phyloP scores from a whole-genome alignment of 148 eudicot genomes.

The Rhododendron williamsianum region DNA sequence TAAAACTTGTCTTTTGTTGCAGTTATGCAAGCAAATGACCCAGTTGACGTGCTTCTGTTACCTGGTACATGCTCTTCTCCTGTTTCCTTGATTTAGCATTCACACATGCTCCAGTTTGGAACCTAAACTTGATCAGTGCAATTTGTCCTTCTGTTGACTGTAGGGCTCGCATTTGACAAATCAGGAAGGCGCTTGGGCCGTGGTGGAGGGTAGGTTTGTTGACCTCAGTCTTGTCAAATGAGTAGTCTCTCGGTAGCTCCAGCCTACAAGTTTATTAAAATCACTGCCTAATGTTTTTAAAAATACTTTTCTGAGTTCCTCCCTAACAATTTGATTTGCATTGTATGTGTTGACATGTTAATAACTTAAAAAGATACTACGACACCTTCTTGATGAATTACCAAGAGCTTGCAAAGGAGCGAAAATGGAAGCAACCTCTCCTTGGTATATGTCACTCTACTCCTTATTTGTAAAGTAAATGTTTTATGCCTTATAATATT shows the following conservation, averaged over 20 bases:
- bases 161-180: slow-evolving; percentile 97
- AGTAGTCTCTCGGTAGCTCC: slow-evolving; percentile 1
- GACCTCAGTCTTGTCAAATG: neutral
- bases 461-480: neutral
- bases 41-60: slow-evolving; percentile 78
- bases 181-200: slow-evolving; percentile 96
- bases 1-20: slow-evolving; percentile 24
- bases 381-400: slow-evolving; percentile 86
- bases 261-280: neutral
- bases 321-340: neutral
- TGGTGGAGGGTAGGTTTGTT: slow-evolving; percentile 86
- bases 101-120: neutral
- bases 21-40: slow-evolving; percentile 84
- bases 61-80: slow-evolving; percentile 55
- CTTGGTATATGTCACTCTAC: slow-evolving; percentile 37
- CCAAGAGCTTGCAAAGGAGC: slow-evolving; percentile 62
- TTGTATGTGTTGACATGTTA: slow-evolving; percentile 3
- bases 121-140: slow-evolving; percentile 2
- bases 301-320: neutral
- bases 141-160: slow-evolving; percentile 14
- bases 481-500: neutral
- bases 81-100: slow-evolving; percentile 6
- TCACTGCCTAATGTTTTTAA: neutral
- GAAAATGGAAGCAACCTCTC: slow-evolving; percentile 84
- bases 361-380: slow-evolving; percentile 57